Conservation (phyloP, 768 basidiomycete genomes). For the Tephrocybe sp. region DNA sequence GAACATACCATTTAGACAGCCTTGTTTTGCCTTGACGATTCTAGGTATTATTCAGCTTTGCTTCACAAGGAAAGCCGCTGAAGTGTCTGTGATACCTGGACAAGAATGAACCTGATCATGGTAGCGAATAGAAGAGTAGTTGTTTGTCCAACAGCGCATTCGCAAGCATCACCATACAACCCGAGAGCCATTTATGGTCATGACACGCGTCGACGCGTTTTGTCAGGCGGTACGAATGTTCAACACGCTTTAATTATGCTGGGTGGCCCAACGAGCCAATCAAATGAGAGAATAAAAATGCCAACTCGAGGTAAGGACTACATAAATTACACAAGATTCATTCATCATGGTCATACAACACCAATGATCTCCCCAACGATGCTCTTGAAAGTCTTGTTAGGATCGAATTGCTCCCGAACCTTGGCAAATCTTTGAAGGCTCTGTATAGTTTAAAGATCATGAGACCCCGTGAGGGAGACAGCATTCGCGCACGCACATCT, state of each 20-base stretch:
- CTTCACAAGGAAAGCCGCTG: background rate
- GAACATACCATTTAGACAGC: conserved; percentile 97
- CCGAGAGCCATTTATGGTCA: background rate
- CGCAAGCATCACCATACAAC: conserved; percentile 16
- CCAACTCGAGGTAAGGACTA: too few species aligned
- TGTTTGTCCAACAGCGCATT: conserved; percentile 13
- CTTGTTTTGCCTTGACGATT: conserved; percentile 98
- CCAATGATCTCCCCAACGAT: conserved; percentile 36
- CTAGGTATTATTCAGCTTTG: conserved; percentile 36
- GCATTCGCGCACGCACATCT: conserved; percentile 23
- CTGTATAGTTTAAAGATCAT: conserved; percentile 11
- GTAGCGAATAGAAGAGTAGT: conserved; percentile 12
- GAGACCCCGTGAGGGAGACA: background rate
- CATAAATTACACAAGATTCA: too few species aligned
- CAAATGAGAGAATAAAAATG: too few species aligned
- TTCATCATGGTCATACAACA: too few species aligned
- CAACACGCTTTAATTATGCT: too few species aligned
- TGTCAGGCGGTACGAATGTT: background rate
- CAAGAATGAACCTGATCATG: conserved; percentile 98
- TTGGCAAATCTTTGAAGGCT: conserved; percentile 28
- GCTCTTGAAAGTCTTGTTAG: conserved; percentile 31
- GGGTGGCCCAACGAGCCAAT: too few species aligned
- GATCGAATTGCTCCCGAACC: conserved; percentile 31
- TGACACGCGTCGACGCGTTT: background rate
- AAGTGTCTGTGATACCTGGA: conserved; percentile 63